These are phyloP conservation scores for Mucor irregularis DNA, from an alignment of 371 early-diverging fungal genomes.

Conservation along the genomic window DNA sequence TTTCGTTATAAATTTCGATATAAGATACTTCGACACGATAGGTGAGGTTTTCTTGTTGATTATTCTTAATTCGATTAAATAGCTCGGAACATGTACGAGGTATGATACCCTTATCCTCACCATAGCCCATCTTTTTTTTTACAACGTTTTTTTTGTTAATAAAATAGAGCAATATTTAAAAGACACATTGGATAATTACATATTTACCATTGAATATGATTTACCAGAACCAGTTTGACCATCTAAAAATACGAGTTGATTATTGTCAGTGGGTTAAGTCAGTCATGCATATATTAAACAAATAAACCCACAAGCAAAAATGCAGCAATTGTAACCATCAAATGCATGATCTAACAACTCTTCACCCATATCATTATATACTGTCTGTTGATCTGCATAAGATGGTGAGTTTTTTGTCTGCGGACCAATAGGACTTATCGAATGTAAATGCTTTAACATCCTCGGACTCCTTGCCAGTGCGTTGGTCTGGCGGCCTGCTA, in stretches of 20 bases:
- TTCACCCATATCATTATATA: conserved; percentile 77
- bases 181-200: background rate
- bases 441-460: conserved; percentile 74
- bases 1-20: conserved; percentile 87
- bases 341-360: conserved; percentile 86
- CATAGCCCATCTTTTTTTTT: conserved; percentile 61
- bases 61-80: conserved; percentile 64
- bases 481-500: conserved; percentile 49
- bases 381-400: conserved; percentile 75
- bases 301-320: conserved; percentile 73
- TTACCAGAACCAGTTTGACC: conserved; percentile 90
- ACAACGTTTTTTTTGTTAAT: background rate
- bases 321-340: conserved; percentile 86
- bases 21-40: conserved; percentile 84
- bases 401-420: conserved; percentile 60
- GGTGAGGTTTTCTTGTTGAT: conserved; percentile 47
- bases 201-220: conserved; percentile 78
- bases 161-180: background rate
- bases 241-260: conserved; percentile 43
- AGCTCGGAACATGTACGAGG: conserved; percentile 81
- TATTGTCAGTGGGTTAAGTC: background rate
- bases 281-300: background rate
- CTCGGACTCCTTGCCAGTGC: conserved; percentile 41
- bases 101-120: conserved; percentile 81
- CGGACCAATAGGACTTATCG: conserved; percentile 87